Evolutionary conservation across 1,139 yeast genomes (phyloP).

Genomic region (Geotrichum europaeum): DNA sequence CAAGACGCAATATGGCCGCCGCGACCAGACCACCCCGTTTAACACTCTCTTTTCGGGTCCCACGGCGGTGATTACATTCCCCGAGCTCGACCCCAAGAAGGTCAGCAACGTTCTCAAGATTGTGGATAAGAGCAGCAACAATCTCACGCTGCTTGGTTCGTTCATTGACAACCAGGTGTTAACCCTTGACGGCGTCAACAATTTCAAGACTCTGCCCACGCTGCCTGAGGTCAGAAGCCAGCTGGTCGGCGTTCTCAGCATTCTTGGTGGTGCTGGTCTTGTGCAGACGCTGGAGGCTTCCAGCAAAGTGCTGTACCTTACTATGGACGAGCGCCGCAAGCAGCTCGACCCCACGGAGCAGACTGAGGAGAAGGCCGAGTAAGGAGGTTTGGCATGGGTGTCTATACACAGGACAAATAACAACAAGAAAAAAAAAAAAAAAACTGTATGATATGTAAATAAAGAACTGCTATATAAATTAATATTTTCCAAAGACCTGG

Average conservation of each 20-base stretch:
- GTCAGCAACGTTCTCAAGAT: constrained; percentile 59
- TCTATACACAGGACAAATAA: neutral
- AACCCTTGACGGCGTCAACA: constrained; percentile 48
- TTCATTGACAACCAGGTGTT: constrained; percentile 58
- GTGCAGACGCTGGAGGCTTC: constrained; percentile 73
- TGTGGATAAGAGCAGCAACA: constrained; percentile 61
- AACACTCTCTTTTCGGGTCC: constrained; percentile 72
- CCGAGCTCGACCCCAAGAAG: constrained; percentile 60
- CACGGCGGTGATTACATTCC: constrained; percentile 70
- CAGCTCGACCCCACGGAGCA: constrained; percentile 32
- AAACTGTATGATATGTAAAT: constrained; percentile 1
- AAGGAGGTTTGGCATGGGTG: neutral
- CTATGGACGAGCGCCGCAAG: constrained; percentile 57
- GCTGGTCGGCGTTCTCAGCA: constrained; percentile 76
- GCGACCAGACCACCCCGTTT: constrained; percentile 52
- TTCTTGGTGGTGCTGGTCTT: constrained; percentile 84
- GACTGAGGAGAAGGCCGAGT: constrained; percentile 1
- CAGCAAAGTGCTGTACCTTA: constrained; percentile 61
- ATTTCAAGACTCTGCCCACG: constrained; percentile 68
- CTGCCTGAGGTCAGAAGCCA: constrained; percentile 70
- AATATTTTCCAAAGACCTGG: constrained; percentile 24
- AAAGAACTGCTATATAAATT: neutral
- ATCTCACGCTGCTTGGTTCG: constrained; percentile 78
- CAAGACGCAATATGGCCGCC: constrained; percentile 26
- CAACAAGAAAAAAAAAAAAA: neutral